Base-by-base conservation (phyloP, 305 asterid genomes). In the Rubia peregrina region DNA sequence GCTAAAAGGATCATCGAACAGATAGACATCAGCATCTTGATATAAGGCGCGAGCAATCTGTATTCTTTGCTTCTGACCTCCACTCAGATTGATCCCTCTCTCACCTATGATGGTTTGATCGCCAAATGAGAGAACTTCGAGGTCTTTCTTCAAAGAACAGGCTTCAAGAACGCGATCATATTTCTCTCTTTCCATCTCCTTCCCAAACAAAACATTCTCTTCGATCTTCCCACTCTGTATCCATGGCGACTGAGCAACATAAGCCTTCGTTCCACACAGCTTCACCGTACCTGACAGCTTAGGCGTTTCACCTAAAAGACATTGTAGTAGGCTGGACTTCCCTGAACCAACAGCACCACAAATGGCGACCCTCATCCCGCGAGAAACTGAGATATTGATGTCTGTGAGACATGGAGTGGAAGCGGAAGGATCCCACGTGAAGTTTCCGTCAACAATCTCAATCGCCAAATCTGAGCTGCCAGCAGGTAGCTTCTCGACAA, bases 331-430 rank as follows among this genome's bases (percentile, higher is more conserved):
- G 78, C 98, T 90, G 41, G 98, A 92, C 81, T 92, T 92, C 9
- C 98, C 98, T 6, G 95, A 85, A 71, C 96, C 96, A 73, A 92
- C 96, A 7, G 89, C 80, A 53, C 98, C 98, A 82, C 98, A 90
- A 40, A 92, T 65, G 17, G 97, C 97, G 59, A 92, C 90, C 77
- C 86, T 87, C 96, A 83, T 87, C 66, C 97, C 97, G 30, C 38
- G 80, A 17, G 81, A 73, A 73, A 86, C 91, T 26, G 64, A 79
- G 30, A 92, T 44, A 65, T 80, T 87, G 51, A 90, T 81, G 71
- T 84, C 85, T 75, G 53, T 81, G 59, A 92, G 76, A 30, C 85
- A 81, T 13, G 90, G 91, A 69, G 42, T 69, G 6, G 86, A 63
- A 74, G 88, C 78, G 1, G 87, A 75, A 6, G 38, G 68, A 65